Percentiles rank a stretch among this genome's conserved stretches.
Evolutionary conservation across 2,329 filamentous ascomycete genomes (phyloP).

Genomic region (Diaporthe nobilis): DNA sequence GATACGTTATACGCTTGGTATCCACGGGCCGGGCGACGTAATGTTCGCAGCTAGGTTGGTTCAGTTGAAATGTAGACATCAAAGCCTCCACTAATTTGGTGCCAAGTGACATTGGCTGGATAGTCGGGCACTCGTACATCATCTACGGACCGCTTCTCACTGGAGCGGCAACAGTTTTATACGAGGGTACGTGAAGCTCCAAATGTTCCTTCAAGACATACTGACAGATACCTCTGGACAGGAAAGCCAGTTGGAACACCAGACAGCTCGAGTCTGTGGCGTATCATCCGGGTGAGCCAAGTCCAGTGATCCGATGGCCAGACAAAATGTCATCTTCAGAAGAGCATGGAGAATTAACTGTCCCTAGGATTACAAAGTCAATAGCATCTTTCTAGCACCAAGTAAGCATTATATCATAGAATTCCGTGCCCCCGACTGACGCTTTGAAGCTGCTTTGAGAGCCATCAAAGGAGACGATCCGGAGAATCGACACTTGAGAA

Average conservation of each 20-base stretch:
- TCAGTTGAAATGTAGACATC: background rate
- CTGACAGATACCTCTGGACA: background rate
- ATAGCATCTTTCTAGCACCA: background rate
- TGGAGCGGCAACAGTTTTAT: background rate
- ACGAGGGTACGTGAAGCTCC: background rate
- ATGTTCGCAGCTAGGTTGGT: background rate
- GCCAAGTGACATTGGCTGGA: background rate
- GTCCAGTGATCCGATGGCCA: accelerated
- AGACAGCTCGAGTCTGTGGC: background rate
- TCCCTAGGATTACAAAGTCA: background rate
- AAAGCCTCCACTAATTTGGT: background rate
- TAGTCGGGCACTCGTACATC: background rate
- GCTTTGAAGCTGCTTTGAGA: background rate
- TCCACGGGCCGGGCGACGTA: background rate
- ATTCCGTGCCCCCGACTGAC: background rate
- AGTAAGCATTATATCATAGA: background rate
- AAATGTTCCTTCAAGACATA: background rate
- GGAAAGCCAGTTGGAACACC: background rate
- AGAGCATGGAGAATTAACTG: background rate
- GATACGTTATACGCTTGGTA: background rate
- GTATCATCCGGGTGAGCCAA: background rate
- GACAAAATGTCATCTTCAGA: background rate
- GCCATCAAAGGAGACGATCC: background rate
- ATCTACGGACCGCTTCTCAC: background rate
- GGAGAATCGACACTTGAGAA: background rate